phyloP scores from a whole-genome alignment of 192 early-diverging fungal genomes.

The Backusella circina region DNA sequence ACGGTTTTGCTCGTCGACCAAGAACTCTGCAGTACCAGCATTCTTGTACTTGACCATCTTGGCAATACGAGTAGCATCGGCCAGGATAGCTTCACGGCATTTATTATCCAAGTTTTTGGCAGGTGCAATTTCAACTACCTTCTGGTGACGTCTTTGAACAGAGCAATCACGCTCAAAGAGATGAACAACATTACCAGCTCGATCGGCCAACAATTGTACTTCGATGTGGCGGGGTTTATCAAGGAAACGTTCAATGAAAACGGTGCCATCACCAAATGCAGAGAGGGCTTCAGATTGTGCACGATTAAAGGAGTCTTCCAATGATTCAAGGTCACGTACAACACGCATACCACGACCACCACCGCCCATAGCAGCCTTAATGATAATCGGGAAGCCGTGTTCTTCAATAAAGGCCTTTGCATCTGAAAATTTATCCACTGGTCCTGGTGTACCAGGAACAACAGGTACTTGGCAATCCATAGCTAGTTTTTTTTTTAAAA shows the following conservation, averaged over 20 bases:
- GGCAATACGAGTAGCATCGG: conserved; percentile 47
- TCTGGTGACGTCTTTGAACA: conserved; percentile 63
- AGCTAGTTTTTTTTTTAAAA: conserved; percentile 38
- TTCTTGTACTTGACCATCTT: conserved; percentile 48
- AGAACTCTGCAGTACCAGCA: conserved; percentile 63
- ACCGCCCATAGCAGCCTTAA: conserved; percentile 90
- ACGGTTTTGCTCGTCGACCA: conserved; percentile 44
- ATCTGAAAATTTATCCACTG: conserved; percentile 57
- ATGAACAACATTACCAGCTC: conserved; percentile 51
- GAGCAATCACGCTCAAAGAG: conserved; percentile 63
- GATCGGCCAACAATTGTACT: conserved; percentile 59
- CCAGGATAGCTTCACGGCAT: conserved; percentile 42
- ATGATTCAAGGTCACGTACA: conserved; percentile 64
- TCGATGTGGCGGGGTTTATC: background rate
- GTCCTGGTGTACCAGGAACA: conserved; percentile 88
- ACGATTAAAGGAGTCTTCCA: conserved; percentile 75
- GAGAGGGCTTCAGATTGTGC: conserved; percentile 84
- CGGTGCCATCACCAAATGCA: conserved; percentile 93
- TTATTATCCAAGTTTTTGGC: conserved; percentile 45
- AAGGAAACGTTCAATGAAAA: background rate
- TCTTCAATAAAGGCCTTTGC: conserved; percentile 68
- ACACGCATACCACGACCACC: conserved; percentile 96
- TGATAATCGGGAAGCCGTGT: conserved; percentile 89
- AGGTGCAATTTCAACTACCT: conserved; percentile 60
- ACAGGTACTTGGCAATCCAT: conserved; percentile 76